Evolutionary conservation across 352 stramenopile species (phyloP).

Genomic region (Phytophthora syringae): DNA sequence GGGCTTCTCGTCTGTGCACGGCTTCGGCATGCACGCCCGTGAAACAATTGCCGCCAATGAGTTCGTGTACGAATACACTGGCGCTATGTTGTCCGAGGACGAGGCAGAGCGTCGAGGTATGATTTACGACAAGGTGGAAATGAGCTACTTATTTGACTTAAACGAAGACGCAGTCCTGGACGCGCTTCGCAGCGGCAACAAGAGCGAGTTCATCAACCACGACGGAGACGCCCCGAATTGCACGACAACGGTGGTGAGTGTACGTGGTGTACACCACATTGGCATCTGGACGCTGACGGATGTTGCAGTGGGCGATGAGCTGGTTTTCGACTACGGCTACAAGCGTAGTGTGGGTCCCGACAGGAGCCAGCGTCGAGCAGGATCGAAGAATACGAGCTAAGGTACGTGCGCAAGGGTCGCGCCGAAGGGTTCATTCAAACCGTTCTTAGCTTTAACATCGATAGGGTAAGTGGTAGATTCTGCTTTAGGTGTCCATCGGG

Average conservation of each 20-base stretch:
- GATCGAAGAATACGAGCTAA: conserved; percentile 20
- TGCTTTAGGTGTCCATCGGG: too few relatives aligned
- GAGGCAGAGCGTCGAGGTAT: conserved; percentile 68
- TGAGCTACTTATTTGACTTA: conserved; percentile 93
- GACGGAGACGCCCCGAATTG: conserved; percentile 67
- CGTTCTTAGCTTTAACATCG: too few relatives aligned
- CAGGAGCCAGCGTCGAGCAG: conserved; percentile 46
- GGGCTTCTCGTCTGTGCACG: conserved; percentile 47
- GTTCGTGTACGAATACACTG: conserved; percentile 72
- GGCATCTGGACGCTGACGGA: conserved; percentile 86
- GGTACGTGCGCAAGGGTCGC: conserved; percentile 10
- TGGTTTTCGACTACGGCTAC: conserved; percentile 75
- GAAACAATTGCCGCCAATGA: conserved; percentile 49
- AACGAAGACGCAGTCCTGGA: conserved; percentile 90
- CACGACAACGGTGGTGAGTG: conserved; percentile 69
- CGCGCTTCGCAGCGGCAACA: conserved; percentile 90
- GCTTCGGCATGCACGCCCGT: conserved; percentile 56
- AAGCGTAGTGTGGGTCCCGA: conserved; percentile 58
- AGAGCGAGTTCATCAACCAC: conserved; percentile 92
- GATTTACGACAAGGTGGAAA: conserved; percentile 85
- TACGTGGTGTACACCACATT: conserved; percentile 91
- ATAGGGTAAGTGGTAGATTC: too few relatives aligned
- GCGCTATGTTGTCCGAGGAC: conserved; percentile 66
- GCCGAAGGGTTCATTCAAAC: too few relatives aligned
- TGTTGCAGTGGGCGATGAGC: conserved; percentile 75